Conservation (phyloP, 2,329 filamentous ascomycete genomes). For the Diaporthe helianthi region DNA sequence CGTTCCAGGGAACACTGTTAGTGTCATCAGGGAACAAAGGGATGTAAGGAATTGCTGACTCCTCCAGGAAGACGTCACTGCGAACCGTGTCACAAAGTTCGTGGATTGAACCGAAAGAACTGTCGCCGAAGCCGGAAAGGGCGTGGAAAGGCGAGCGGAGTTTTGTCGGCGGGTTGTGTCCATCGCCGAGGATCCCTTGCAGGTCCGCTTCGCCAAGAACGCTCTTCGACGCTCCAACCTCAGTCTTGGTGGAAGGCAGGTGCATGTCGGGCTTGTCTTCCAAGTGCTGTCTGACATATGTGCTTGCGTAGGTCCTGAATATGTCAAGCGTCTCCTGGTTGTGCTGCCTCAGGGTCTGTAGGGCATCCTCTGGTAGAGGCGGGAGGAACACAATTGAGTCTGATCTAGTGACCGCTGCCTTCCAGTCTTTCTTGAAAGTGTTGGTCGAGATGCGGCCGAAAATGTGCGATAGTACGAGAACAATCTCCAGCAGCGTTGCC, state of each 20-base stretch:
- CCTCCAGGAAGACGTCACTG: conserved; percentile 75
- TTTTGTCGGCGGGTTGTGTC: conserved; percentile 45
- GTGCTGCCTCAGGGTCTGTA: conserved; percentile 63
- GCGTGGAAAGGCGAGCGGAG: conserved; percentile 74
- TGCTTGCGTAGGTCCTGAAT: conserved; percentile 73
- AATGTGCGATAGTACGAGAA: conserved; percentile 74
- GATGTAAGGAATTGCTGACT: conserved; percentile 74
- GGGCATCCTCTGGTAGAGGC: conserved; percentile 63
- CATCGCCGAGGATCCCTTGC: conserved; percentile 33
- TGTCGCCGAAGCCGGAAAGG: conserved; percentile 71
- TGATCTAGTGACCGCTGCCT: conserved; percentile 60
- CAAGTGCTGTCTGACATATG: conserved; percentile 72
- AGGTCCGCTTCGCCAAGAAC: conserved; percentile 7
- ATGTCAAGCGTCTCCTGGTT: conserved; percentile 71
- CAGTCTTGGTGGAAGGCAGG: conserved; percentile 65
- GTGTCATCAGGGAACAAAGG: conserved; percentile 65
- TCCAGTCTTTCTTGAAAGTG: conserved; percentile 52
- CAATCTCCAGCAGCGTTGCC: conserved; percentile 62
- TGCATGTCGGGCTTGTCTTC: conserved; percentile 54
- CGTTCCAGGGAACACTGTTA: conserved; percentile 60
- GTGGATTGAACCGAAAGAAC: conserved; percentile 64
- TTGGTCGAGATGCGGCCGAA: conserved; percentile 67
- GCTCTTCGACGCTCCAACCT: conserved; percentile 47
- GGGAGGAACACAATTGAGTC: conserved; percentile 72
- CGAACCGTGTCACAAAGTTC: conserved; percentile 73